Evolutionary conservation across 1,284 basidiomycete genomes (phyloP).

Genomic region (Volvariella volvacea): DNA sequence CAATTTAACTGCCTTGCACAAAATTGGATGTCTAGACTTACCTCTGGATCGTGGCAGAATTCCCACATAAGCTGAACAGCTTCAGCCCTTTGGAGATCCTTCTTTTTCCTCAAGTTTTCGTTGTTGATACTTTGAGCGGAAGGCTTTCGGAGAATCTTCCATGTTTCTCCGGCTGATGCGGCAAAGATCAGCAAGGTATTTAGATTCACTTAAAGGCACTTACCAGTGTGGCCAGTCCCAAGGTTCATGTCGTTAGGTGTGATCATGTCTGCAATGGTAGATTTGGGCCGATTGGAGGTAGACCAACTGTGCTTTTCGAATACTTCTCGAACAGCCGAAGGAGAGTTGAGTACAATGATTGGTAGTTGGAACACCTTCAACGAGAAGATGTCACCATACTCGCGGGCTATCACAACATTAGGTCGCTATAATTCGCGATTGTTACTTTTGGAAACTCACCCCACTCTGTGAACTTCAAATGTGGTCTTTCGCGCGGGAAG

Average conservation of each 20-base stretch:
- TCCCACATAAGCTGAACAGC: constrained; percentile 25
- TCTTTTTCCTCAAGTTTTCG: constrained; percentile 16
- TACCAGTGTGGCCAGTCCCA: constrained; percentile 14
- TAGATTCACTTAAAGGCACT: neutral
- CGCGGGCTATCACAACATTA: constrained; percentile 12
- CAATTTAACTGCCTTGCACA: constrained; percentile 12
- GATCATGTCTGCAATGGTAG: constrained; percentile 16
- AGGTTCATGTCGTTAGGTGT: constrained; percentile 14
- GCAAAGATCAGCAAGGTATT: neutral
- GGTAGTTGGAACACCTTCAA: constrained; percentile 13
- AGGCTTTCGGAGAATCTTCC: constrained; percentile 24
- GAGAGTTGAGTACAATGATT: constrained; percentile 17
- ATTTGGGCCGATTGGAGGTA: constrained; percentile 17
- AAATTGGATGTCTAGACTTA: constrained; percentile 12
- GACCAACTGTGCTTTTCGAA: constrained; percentile 18
- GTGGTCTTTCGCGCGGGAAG: constrained; percentile 16
- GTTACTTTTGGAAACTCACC: too few species aligned
- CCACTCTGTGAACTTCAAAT: constrained; percentile 11
- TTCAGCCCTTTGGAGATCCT: constrained; percentile 21
- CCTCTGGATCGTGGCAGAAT: constrained; percentile 21
- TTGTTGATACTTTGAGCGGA: constrained; percentile 20
- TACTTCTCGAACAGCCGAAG: constrained; percentile 15
- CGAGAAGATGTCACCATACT: constrained; percentile 18
- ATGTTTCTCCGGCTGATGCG: constrained; percentile 15
- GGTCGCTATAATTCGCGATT: too few species aligned